phyloP scores from a whole-genome alignment of 441 rosid genomes.

The Adansonia rubrostipa region DNA sequence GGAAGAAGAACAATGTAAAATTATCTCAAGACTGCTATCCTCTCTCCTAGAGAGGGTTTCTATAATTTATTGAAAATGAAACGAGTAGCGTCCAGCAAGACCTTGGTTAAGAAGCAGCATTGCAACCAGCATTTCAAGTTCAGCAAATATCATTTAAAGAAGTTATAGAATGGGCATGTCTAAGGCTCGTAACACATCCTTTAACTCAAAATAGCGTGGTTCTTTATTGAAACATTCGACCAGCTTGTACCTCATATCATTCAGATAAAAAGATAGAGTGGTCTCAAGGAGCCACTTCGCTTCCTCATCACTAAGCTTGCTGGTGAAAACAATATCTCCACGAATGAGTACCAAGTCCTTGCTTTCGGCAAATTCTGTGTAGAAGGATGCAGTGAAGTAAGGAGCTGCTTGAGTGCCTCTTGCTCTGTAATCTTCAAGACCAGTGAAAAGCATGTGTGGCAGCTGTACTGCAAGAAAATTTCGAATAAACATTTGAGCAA shows the following conservation, averaged over 20 bases:
- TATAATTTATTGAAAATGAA: not conserved
- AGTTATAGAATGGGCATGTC: slow-evolving; percentile 72
- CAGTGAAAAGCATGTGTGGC: slow-evolving; percentile 87
- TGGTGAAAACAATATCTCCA: slow-evolving; percentile 83
- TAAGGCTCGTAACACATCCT: slow-evolving; percentile 77
- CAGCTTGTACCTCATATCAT: slow-evolving; percentile 72
- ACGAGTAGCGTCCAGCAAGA: not conserved
- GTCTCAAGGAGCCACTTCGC: slow-evolving; percentile 88
- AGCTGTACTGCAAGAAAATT: slow-evolving; percentile 67
- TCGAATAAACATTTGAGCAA: slow-evolving; percentile 14
- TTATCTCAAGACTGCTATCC: not conserved
- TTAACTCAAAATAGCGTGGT: slow-evolving; percentile 79
- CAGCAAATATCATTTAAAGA: not conserved
- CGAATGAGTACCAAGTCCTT: slow-evolving; percentile 81
- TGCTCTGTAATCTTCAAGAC: slow-evolving; percentile 97
- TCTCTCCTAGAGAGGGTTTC: not conserved
- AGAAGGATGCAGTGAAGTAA: slow-evolving; percentile 61
- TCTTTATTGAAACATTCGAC: slow-evolving; percentile 81
- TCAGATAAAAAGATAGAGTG: slow-evolving; percentile 79
- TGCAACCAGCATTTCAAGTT: not conserved
- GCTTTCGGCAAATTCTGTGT: slow-evolving; percentile 75
- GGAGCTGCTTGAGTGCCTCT: slow-evolving; percentile 95
- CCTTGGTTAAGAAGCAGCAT: not conserved
- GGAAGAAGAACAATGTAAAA: not conserved
- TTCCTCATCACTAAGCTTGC: slow-evolving; percentile 82